Percentiles rank a stretch among this genome's conserved stretches.
These are phyloP conservation scores for Jasminum sambac DNA, from an alignment of 257 asterid species.

Conservation along the genomic window DNA sequence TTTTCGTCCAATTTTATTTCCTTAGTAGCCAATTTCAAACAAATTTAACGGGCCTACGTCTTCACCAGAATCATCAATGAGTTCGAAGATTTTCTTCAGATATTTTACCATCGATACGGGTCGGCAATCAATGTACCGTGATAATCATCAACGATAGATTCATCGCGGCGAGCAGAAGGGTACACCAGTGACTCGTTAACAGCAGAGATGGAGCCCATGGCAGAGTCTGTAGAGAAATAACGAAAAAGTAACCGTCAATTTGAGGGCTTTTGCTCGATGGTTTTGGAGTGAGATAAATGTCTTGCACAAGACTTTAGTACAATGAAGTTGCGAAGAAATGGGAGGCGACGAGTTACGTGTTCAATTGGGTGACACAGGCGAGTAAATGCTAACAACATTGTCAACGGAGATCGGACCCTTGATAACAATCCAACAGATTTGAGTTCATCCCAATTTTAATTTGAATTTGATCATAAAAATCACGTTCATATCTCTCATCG, in stretches of 20 bases:
- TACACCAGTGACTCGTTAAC: constrained; percentile 37
- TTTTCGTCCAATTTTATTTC: neutral
- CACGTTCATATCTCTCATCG: too few relatives aligned
- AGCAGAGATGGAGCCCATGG: constrained; percentile 58
- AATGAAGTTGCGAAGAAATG: neutral
- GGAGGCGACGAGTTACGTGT: neutral
- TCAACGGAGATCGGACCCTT: neutral
- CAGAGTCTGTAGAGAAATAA: neutral
- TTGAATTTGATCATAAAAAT: too few relatives aligned
- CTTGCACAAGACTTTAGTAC: neutral
- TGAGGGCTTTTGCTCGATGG: neutral
- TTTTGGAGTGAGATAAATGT: constrained; percentile 9
- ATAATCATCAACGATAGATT: constrained; percentile 59
- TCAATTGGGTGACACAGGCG: neutral
- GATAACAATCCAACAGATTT: neutral
- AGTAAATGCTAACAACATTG: neutral
- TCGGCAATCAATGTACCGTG: constrained; percentile 60
- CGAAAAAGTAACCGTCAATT: neutral
- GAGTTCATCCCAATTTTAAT: too few relatives aligned
- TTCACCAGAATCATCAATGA: neutral
- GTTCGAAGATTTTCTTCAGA: too few relatives aligned
- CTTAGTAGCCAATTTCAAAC: neutral
- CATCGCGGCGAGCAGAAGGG: constrained; percentile 64
- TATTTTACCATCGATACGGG: constrained; percentile 72
- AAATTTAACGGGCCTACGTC: neutral